These are phyloP conservation scores for Gymnopilus junonius DNA, from an alignment of 768 basidiomycete species.

Conservation along the genomic window DNA sequence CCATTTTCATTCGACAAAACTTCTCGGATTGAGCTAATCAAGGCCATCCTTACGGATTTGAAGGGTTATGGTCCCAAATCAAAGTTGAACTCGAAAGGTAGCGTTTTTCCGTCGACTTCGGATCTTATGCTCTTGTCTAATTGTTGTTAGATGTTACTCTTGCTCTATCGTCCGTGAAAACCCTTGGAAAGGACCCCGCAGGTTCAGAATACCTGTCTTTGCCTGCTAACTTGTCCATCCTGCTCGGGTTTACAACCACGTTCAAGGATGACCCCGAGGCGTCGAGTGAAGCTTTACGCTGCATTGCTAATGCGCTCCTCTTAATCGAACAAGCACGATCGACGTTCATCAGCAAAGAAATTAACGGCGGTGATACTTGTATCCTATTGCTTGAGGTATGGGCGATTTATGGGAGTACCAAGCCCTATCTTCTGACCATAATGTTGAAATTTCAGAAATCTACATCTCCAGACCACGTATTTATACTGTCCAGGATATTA, in stretches of 20 bases:
- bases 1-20: slow-evolving; percentile 51
- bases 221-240: slow-evolving; percentile 55
- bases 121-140: background rate
- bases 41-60: slow-evolving; percentile 64
- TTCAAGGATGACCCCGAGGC: slow-evolving; percentile 65
- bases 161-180: slow-evolving; percentile 75
- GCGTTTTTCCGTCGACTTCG: slow-evolving; percentile 15
- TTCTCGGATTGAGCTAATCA: slow-evolving; percentile 59
- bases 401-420: background rate
- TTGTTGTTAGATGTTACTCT: slow-evolving; percentile 60
- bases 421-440: background rate
- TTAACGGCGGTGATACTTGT: slow-evolving; percentile 65
- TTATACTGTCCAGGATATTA: slow-evolving; percentile 76
- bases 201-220: slow-evolving; percentile 67
- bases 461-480: slow-evolving; percentile 62
- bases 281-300: slow-evolving; percentile 71
- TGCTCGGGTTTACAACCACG: slow-evolving; percentile 54
- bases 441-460: slow-evolving; percentile 53
- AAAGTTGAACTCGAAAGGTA: slow-evolving; percentile 62
- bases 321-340: slow-evolving; percentile 65
- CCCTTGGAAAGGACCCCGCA: slow-evolving; percentile 69
- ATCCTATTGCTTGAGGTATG: slow-evolving; percentile 64
- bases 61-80: slow-evolving; percentile 45
- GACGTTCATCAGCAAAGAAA: slow-evolving; percentile 58
- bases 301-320: slow-evolving; percentile 79